These are phyloP conservation scores for Fomitopsis pinicola DNA, from an alignment of 1,284 basidiomycete genomes.

Conservation along the genomic window DNA sequence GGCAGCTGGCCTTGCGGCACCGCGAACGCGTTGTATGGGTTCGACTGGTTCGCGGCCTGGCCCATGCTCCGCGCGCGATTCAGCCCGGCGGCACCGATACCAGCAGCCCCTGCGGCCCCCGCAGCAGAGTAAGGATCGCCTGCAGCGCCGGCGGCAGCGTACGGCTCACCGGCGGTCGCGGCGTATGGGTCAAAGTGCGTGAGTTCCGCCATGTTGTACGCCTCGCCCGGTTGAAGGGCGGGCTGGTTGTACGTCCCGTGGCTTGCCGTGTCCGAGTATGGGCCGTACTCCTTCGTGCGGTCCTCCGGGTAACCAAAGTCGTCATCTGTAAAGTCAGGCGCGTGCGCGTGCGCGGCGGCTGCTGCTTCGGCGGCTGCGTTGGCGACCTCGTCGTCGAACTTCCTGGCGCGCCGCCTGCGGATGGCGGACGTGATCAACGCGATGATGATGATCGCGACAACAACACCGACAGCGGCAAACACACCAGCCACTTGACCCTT, in stretches of 20 bases:
- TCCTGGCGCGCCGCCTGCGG: conserved; percentile 56
- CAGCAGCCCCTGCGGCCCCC: conserved; percentile 25
- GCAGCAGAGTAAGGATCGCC: conserved; percentile 16
- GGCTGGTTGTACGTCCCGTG: conserved; percentile 61
- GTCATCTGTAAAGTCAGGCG: conserved; percentile 50
- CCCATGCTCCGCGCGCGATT: conserved; percentile 24
- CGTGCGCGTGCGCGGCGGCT: conserved; percentile 27
- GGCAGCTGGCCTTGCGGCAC: conserved; percentile 12
- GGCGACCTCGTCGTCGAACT: conserved; percentile 66
- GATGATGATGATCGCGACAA: conserved; percentile 47
- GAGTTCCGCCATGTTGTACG: conserved; percentile 53
- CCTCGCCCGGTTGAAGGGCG: conserved; percentile 36
- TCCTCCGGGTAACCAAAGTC: conserved; percentile 32
- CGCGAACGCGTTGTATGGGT: conserved; percentile 33
- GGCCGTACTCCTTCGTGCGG: conserved; percentile 21
- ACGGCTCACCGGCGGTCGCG: conserved; percentile 17
- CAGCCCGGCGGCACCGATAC: conserved; percentile 26
- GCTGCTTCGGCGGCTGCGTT: conserved; percentile 44
- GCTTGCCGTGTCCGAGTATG: conserved; percentile 54
- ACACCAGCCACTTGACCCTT: conserved; percentile 66
- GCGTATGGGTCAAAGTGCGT: conserved; percentile 31
- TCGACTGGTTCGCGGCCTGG: conserved; percentile 11
- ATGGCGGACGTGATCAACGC: conserved; percentile 48
- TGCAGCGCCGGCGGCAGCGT: conserved; percentile 18
- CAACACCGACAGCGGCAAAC: conserved; percentile 63